Percentiles rank a stretch among this genome's conserved stretches.
These are phyloP conservation scores for Cladosporium sphaerospermum DNA, from an alignment of 2,329 filamentous ascomycete species.

Conservation along the genomic window DNA sequence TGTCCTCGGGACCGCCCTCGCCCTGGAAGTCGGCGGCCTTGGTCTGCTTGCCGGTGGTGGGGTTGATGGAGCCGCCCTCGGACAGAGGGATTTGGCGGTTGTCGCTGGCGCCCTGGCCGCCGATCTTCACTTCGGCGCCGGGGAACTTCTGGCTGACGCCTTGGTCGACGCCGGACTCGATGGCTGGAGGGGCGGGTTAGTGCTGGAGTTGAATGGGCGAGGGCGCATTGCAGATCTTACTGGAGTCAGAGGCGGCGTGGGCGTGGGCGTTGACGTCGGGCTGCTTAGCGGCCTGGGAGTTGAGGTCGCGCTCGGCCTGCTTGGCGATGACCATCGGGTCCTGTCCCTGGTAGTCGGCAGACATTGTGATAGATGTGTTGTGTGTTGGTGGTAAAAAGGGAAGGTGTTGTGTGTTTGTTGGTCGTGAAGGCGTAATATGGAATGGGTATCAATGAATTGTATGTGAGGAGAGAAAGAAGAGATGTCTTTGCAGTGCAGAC, in stretches of 20 bases:
- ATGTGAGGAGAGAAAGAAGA: conserved; percentile 2
- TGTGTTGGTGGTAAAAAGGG: background rate
- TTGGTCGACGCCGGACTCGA: conserved; percentile 45
- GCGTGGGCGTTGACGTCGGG: conserved; percentile 19
- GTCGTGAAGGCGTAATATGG: conserved; percentile 3
- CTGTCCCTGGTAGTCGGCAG: conserved; percentile 35
- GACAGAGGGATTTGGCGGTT: conserved; percentile 43
- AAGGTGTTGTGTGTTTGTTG: conserved; percentile 2
- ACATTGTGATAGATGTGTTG: conserved; percentile 32
- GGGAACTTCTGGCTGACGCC: conserved; percentile 38
- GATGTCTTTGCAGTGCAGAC: background rate
- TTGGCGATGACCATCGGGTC: conserved; percentile 40
- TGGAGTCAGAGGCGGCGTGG: conserved; percentile 13
- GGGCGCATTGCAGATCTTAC: conserved; percentile 5
- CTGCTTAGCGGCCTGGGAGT: conserved; percentile 36
- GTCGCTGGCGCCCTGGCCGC: conserved; percentile 39
- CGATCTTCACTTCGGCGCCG: conserved; percentile 38
- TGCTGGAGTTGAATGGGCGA: background rate
- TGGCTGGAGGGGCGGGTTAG: conserved; percentile 25
- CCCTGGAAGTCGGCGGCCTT: conserved; percentile 47
- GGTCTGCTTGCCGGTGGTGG: conserved; percentile 28
- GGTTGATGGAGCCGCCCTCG: conserved; percentile 36
- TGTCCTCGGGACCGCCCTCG: conserved; percentile 42
- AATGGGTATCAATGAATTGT: conserved; percentile 7
- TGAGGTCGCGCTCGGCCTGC: conserved; percentile 45